Percentiles rank a stretch among this genome's conserved stretches.
Conservation (phyloP, 2,329 filamentous ascomycete species). For the Dactylellina leptospora region DNA sequence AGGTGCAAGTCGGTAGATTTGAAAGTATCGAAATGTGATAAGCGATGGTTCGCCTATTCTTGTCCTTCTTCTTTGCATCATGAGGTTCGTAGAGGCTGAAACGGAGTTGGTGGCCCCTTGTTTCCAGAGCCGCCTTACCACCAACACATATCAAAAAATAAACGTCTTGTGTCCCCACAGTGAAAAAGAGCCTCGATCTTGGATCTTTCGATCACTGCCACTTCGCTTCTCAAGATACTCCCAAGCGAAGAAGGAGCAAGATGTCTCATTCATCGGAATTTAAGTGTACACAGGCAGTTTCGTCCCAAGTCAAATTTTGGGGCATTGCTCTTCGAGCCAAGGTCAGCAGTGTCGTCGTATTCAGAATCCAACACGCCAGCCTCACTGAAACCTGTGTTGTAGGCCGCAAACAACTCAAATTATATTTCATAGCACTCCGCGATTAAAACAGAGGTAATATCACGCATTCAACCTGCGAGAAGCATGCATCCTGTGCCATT, state of each 20-base stretch:
- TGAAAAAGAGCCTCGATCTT: slow-evolving; percentile 16
- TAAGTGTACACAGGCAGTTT: background rate
- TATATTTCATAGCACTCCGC: no score
- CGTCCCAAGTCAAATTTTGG: background rate
- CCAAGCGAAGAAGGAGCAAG: slow-evolving; percentile 8
- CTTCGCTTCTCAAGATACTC: slow-evolving; percentile 18
- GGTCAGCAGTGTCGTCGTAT: background rate
- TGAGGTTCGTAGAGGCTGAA: slow-evolving; percentile 19
- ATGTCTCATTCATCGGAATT: slow-evolving; percentile 30
- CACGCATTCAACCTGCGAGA: no score
- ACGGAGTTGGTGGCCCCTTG: slow-evolving; percentile 33
- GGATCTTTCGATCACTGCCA: slow-evolving; percentile 20
- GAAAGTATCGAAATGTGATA: slow-evolving; percentile 3
- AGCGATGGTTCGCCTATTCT: slow-evolving; percentile 25
- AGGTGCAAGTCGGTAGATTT: no score
- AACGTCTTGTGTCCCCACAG: background rate
- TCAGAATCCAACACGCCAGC: slow-evolving; percentile 14
- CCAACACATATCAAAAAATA: slow-evolving; percentile 12
- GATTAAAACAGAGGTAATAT: no score
- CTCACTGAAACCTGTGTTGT: slow-evolving; percentile 1
- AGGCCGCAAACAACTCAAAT: no score
- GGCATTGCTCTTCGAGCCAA: slow-evolving; percentile 12
- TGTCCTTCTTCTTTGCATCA: slow-evolving; percentile 3
- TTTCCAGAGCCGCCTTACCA: slow-evolving; percentile 42
- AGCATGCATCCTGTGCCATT: background rate